Evolutionary conservation across 1,139 yeast genomes (phyloP), one percentile per base, ranked within the genome.

Genomic region (Yamadazyma mexicana): DNA sequence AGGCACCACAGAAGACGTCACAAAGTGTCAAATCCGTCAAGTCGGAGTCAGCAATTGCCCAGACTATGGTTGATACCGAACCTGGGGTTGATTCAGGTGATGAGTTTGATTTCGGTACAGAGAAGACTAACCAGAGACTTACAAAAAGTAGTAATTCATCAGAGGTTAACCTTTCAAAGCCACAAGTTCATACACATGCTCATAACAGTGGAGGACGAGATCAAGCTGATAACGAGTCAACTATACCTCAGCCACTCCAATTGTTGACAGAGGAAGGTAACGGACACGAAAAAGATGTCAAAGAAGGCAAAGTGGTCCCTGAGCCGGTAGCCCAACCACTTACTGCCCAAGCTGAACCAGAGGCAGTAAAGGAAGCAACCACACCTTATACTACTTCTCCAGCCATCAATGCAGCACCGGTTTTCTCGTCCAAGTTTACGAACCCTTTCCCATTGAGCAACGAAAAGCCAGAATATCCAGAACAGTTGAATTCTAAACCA

Each of bases 11-110:
- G 23, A 46, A 43, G 35, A 43, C 48, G 1, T 35, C 49, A 17
- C 53, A 52, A 31, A 51, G 54, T 34, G 38, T 45, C 4, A 49
- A 45, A 22, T 44, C 50, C 9, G 40, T 44, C 5, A 49, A 45
- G 20, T 44, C 50, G 10, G 54, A 51, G 34, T 45, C 49, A 18
- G 37, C 35, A 2, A 28, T 28, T 10, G 12, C 12, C 4, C 31
- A 28, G 4, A 9, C 9, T 16, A 18, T 10, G 6, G 20, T 12
- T 9, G 30, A 20, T 2, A 26, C 38, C n/a, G 33, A 10, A n/a
- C n/a, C n/a, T 11, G 35, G 35, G 5, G 35, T 24, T 1, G 37
- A 24, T 6, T 39, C 22, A 14, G 37, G 23, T 8, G 34, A 33
- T 14, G 33, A 34, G 4, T 9, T 12, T 17, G 18, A 38, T 5